These are phyloP conservation scores for Kluyveromyces sp. DNA, from an alignment of 1,139 yeast species.

Conservation along the genomic window DNA sequence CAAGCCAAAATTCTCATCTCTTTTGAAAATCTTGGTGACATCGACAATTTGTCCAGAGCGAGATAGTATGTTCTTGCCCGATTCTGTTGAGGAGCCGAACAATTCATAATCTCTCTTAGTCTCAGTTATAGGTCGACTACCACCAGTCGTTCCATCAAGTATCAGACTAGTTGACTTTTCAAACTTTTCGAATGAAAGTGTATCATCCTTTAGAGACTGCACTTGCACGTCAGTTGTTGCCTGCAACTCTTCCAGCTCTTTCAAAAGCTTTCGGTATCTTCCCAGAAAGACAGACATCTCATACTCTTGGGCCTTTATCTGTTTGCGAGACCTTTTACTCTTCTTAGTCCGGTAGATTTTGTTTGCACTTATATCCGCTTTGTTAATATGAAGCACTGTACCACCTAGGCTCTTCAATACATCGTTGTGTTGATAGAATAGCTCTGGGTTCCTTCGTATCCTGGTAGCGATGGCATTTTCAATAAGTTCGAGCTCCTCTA, in stretches of 20 bases:
- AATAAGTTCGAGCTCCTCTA: constrained; percentile 51
- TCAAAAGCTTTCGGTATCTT: constrained; percentile 39
- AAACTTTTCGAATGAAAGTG: constrained; percentile 37
- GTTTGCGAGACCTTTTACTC: constrained; percentile 37
- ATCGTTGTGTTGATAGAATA: constrained; percentile 34
- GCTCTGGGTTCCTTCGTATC: constrained; percentile 41
- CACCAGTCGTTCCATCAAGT: constrained; percentile 25
- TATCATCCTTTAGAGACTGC: constrained; percentile 14
- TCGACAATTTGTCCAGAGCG: constrained; percentile 45
- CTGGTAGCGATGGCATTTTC: constrained; percentile 49
- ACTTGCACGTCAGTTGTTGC: not conserved
- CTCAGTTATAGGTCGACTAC: constrained; percentile 10
- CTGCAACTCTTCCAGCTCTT: constrained; percentile 23
- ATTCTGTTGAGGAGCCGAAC: constrained; percentile 17
- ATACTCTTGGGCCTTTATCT: constrained; percentile 52
- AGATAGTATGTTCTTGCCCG: constrained; percentile 37
- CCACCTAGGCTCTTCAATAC: constrained; percentile 14
- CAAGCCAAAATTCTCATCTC: constrained; percentile 60
- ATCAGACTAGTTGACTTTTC: constrained; percentile 37
- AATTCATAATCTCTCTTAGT: constrained; percentile 20
- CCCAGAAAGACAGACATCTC: constrained; percentile 53
- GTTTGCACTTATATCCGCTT: constrained; percentile 15
- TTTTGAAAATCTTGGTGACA: constrained; percentile 44
- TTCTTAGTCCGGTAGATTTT: constrained; percentile 26
- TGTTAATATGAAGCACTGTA: constrained; percentile 12